Conservation (phyloP, 2,329 filamentous ascomycete genomes). For the Paramyrothecium sp. region DNA sequence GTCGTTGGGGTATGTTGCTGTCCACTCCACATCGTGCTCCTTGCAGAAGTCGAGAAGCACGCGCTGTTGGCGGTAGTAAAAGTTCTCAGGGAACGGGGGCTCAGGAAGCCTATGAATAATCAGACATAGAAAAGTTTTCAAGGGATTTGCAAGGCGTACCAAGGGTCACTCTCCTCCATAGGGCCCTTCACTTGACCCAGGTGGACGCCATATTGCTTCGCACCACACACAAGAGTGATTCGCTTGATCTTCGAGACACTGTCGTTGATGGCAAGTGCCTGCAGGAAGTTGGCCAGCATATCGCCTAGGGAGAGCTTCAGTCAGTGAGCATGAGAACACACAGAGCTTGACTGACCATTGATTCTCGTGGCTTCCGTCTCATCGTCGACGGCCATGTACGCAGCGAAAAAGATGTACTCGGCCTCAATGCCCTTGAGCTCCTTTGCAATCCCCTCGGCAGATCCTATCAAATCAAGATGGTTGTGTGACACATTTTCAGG, state of each 20-base stretch:
- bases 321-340: neutral
- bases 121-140: neutral
- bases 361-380: neutral
- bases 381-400: neutral
- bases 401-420: slow-evolving; percentile 1
- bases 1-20: slow-evolving; percentile 29
- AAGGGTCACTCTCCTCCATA: neutral
- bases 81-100: neutral
- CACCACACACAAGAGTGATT: neutral
- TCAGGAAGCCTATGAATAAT: neutral
- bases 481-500: neutral
- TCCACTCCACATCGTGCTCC: slow-evolving; percentile 13
- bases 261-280: neutral
- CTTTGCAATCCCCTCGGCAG: neutral
- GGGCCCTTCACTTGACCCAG: neutral
- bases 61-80: slow-evolving; percentile 1
- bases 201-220: slow-evolving; percentile 1
- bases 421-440: neutral
- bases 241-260: neutral
- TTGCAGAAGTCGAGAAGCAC: neutral
- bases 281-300: slow-evolving; percentile 1
- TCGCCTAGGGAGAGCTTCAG: neutral
- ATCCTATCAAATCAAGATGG: neutral
- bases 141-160: neutral
- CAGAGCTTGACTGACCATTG: neutral